Conservation (phyloP, 148 eudicot genomes). For the Silene uniflora region DNA sequence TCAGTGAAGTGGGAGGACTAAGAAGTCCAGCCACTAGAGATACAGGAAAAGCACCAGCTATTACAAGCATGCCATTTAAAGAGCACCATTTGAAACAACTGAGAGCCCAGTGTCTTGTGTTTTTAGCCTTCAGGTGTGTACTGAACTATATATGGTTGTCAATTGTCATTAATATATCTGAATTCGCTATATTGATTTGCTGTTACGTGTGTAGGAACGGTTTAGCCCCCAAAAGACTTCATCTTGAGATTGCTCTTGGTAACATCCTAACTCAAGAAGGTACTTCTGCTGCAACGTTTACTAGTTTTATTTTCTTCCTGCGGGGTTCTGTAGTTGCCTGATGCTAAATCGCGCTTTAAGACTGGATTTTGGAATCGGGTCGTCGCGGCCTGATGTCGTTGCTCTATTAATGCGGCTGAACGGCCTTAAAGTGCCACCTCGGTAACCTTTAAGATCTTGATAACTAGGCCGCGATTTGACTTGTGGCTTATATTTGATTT, state of each 20-base stretch:
- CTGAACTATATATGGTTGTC: neutral
- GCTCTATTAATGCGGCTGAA: neutral
- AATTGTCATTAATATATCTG: neutral
- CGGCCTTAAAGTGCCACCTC: neutral
- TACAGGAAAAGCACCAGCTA: slow-evolving; percentile 56
- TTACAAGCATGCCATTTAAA: slow-evolving; percentile 72
- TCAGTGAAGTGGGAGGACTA: slow-evolving; percentile 39
- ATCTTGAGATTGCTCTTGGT: slow-evolving; percentile 95
- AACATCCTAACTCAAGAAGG: slow-evolving; percentile 63
- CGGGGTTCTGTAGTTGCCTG: neutral
- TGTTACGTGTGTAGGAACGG: slow-evolving; percentile 53
- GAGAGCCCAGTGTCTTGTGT: slow-evolving; percentile 96
- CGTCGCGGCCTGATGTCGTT: neutral
- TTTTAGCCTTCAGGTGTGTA: slow-evolving; percentile 81
- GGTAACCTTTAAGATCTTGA: neutral
- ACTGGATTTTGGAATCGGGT: neutral
- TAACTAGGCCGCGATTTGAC: neutral
- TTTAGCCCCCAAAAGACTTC: slow-evolving; percentile 72
- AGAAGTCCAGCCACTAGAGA: slow-evolving; percentile 59
- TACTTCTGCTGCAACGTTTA: slow-evolving; percentile 22
- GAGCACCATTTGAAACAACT: slow-evolving; percentile 94
- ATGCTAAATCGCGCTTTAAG: neutral
- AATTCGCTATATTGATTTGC: slow-evolving; percentile 10
- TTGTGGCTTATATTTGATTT: neutral
- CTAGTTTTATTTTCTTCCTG: neutral